phyloP scores from a whole-genome alignment of 805 yeast species.

The Zygotorulaspora danielsina region DNA sequence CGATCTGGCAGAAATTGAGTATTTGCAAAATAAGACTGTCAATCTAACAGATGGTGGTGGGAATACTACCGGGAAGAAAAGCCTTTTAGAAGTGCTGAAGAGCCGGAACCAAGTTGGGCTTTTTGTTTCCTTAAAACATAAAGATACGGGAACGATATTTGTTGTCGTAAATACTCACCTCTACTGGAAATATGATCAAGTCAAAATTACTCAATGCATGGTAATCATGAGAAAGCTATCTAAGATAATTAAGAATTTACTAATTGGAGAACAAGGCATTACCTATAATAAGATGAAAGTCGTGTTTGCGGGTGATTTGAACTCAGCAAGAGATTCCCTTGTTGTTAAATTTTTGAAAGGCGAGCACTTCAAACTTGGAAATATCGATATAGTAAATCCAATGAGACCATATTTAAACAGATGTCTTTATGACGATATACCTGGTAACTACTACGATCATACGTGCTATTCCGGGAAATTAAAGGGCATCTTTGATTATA shows the following conservation, averaged over 20 bases:
- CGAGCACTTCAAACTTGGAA: conserved; percentile 28
- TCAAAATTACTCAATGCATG: conserved; percentile 51
- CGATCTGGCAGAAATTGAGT: conserved; percentile 27
- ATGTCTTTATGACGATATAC: conserved; percentile 32
- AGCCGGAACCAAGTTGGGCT: conserved; percentile 55
- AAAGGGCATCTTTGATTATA: conserved; percentile 53
- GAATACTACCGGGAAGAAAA: conserved; percentile 24
- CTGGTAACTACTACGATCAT: conserved; percentile 32
- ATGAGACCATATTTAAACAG: conserved; percentile 34
- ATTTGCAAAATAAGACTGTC: conserved; percentile 22
- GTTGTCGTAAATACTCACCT: conserved; percentile 57
- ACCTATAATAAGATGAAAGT: conserved; percentile 35
- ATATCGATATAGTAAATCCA: conserved; percentile 31
- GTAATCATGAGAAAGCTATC: conserved; percentile 38
- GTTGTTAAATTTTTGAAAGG: conserved; percentile 45
- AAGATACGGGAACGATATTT: conserved; percentile 37
- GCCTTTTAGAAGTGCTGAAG: conserved; percentile 35
- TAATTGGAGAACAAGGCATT: conserved; percentile 22
- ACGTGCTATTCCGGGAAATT: conserved; percentile 49
- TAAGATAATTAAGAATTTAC: conserved; percentile 24
- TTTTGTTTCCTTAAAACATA: conserved; percentile 47
- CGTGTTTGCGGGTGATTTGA: conserved; percentile 54
- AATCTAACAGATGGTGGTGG: conserved; percentile 34
- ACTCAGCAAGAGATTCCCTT: conserved; percentile 47
- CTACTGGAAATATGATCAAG: conserved; percentile 57